Evolutionary conservation across 2,329 filamentous ascomycete genomes (phyloP), one percentile per base, ranked within the genome.

Genomic region (Apiospora aurea): DNA sequence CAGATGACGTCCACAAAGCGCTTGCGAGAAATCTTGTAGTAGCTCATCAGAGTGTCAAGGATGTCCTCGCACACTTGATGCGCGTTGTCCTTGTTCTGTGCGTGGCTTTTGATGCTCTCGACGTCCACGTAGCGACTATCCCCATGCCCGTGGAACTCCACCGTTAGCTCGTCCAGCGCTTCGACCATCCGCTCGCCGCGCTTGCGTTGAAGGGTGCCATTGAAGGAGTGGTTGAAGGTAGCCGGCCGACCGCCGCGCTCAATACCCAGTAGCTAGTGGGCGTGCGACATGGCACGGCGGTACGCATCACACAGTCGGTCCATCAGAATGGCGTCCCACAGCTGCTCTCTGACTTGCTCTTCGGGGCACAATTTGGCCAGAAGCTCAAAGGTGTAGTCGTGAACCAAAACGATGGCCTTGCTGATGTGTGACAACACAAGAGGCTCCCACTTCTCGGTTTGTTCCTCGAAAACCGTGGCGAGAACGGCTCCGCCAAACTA

Each of bases 171-270:
- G 34, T 29, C 38, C 49, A 70, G 6, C 0, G 49, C 47, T 7
- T 38, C 34, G 5, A 13, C 69, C 10, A 70, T n/a, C 18, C 69
- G 69, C 1, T 43, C 69, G 8, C 10, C 34, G 5, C 69, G 69
- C 47, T 26, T 38, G 5, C 10, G 29, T 14, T 70, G 69, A 8
- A 70, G 34, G 18, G 21, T 44, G 18, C 16, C 49, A 13, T 81
- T 85, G 77, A 91, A 91, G 71, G 85, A 85, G 53, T 85, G 83
- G 73, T 91, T 89, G 61, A 85, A 77, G 0, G 90, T 92, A 26
- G 81, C 79, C 0, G 86, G 85, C 0, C 77, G 83, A 0, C 82
- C 82, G 0, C 79, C 75, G 1, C 83, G 78, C 77, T 92, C 89
- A 2, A 90, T 83, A 0, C 81, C 61, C 0, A 93, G 76, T 0